Percentiles rank a stretch among this genome's conserved stretches.
phyloP scores from a whole-genome alignment of 306 rosid species.

The Geum urbanum region DNA sequence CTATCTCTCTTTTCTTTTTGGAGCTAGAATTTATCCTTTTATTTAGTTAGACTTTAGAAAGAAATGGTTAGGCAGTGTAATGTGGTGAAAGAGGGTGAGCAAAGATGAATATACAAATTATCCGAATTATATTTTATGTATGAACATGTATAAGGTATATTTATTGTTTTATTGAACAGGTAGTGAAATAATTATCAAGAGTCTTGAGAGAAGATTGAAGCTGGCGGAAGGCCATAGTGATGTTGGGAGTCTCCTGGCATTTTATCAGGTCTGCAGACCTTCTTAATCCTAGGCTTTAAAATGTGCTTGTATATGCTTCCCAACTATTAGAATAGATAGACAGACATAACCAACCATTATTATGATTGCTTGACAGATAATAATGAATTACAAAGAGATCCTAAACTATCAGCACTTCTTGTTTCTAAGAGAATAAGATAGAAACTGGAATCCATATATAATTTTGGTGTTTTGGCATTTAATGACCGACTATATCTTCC shows the following conservation, averaged over 20 bases:
- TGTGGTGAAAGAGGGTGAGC: neutral
- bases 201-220: conserved; percentile 61
- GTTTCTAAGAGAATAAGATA: neutral
- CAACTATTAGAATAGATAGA: neutral
- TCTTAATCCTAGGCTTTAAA: neutral
- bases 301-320: neutral
- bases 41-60: too few relatives aligned
- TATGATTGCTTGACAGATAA: neutral
- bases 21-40: too few relatives aligned
- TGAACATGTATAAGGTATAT: neutral
- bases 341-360: neutral
- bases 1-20: neutral
- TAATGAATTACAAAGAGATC: neutral
- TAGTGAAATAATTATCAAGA: conserved; percentile 38
- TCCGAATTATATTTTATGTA: neutral
- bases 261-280: conserved; percentile 66
- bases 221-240: conserved; percentile 90
- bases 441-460: neutral
- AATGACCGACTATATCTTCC: conserved; percentile 16
- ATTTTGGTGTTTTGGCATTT: neutral
- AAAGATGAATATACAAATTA: neutral
- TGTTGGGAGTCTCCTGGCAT: conserved; percentile 88
- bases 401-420: neutral
- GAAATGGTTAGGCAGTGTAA: neutral
- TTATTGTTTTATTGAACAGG: conserved; percentile 38